Conservation (phyloP, 768 basidiomycete species). For the Kwoniella sp. region DNA sequence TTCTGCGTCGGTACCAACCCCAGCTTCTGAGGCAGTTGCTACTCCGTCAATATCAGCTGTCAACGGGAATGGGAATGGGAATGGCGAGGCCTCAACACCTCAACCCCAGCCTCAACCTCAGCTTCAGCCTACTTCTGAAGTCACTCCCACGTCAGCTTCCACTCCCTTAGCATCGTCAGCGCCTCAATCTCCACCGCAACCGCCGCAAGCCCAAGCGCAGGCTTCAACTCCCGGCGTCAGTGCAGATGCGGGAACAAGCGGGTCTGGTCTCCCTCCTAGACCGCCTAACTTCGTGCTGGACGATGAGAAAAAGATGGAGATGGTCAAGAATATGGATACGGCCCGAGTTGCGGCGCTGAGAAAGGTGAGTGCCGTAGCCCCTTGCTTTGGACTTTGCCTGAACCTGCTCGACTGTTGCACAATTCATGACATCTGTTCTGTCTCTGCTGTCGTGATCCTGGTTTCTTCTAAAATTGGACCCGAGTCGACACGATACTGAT, state of each 20-base stretch:
- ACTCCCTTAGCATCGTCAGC: background rate
- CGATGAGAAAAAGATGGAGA: slow-evolving; percentile 28
- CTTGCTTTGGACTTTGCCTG: no score
- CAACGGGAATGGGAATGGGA: no score
- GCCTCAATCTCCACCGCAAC: background rate
- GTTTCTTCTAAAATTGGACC: no score
- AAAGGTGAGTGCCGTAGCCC: slow-evolving; percentile 30
- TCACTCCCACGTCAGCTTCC: background rate
- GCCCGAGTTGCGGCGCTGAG: slow-evolving; percentile 16
- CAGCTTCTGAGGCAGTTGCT: no score
- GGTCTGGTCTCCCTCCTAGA: background rate
- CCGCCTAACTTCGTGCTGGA: background rate
- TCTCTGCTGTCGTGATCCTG: no score
- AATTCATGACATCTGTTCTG: no score
- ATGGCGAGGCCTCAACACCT: slow-evolving; percentile 6
- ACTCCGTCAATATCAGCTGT: no score
- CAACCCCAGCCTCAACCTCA: slow-evolving; percentile 8
- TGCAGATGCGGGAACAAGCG: background rate
- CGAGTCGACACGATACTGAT: no score
- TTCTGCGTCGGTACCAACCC: no score
- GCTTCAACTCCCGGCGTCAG: background rate
- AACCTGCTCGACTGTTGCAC: no score
- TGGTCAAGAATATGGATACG: slow-evolving; percentile 22
- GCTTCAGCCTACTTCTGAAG: background rate
- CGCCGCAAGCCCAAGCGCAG: background rate